phyloP scores from a whole-genome alignment of 768 basidiomycete species.

The Kondoa malvinella region DNA sequence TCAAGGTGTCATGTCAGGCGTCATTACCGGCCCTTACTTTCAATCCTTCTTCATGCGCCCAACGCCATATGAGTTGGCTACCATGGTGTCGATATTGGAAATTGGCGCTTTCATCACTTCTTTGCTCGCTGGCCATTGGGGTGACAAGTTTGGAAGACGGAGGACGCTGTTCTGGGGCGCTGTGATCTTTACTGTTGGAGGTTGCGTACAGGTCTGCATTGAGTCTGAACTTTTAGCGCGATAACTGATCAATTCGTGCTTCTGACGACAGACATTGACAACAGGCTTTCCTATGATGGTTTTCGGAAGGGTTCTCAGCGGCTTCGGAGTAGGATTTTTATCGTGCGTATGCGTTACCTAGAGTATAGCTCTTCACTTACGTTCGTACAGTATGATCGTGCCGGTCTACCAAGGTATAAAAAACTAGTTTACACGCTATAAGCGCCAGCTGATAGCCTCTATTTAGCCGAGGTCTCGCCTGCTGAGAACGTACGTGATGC shows the following conservation, averaged over 20 bases:
- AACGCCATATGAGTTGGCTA: slow-evolving; percentile 56
- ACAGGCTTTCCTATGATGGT: slow-evolving; percentile 65
- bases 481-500: slow-evolving; percentile 53
- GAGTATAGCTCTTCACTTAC: not conserved
- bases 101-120: slow-evolving; percentile 84
- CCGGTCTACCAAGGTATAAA: slow-evolving; percentile 89
- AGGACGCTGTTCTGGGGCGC: slow-evolving; percentile 72
- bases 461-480: slow-evolving; percentile 89
- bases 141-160: slow-evolving; percentile 68
- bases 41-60: slow-evolving; percentile 66
- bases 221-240: not conserved
- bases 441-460: too few species aligned
- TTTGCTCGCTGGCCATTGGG: slow-evolving; percentile 68
- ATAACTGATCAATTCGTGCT: not conserved
- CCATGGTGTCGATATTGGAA: slow-evolving; percentile 75
- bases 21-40: slow-evolving; percentile 73
- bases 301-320: slow-evolving; percentile 61
- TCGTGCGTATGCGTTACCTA: slow-evolving; percentile 41
- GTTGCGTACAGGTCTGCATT: slow-evolving; percentile 45
- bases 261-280: slow-evolving; percentile 45
- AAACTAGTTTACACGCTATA: too few species aligned
- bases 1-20: slow-evolving; percentile 38
- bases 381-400: slow-evolving; percentile 61
- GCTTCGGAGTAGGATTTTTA: slow-evolving; percentile 76
- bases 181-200: slow-evolving; percentile 66